Conservation (phyloP, 257 asterid species). For the Ilex asprella region DNA sequence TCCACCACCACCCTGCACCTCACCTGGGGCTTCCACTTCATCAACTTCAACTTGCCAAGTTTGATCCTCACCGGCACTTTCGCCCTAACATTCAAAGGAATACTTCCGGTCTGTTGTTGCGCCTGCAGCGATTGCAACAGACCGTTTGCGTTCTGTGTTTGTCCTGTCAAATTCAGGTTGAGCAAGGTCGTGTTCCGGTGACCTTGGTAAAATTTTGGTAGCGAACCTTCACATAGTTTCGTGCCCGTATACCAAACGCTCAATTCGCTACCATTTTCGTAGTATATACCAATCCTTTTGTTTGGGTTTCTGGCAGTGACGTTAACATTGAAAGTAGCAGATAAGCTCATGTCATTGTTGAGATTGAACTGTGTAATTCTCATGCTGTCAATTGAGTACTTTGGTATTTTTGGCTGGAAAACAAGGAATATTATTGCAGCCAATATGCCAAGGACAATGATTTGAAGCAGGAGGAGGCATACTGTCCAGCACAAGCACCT, state of each 20-base stretch:
- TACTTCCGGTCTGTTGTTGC: constrained; percentile 63
- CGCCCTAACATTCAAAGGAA: constrained; percentile 37
- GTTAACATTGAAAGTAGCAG: constrained; percentile 56
- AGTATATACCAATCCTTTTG: constrained; percentile 78
- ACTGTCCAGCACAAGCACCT: constrained; percentile 73
- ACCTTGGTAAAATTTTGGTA: constrained; percentile 88
- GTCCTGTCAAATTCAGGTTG: constrained; percentile 53
- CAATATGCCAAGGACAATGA: constrained; percentile 37
- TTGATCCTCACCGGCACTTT: constrained; percentile 73
- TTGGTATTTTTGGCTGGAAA: constrained; percentile 66
- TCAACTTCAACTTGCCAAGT: constrained; percentile 68
- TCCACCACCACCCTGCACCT: constrained; percentile 67
- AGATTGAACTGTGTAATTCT: constrained; percentile 46
- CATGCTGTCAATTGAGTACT: constrained; percentile 68
- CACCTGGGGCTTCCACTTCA: constrained; percentile 86
- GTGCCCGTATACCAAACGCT: constrained; percentile 61
- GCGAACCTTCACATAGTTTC: constrained; percentile 63
- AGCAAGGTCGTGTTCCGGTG: constrained; percentile 78
- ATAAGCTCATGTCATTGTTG: constrained; percentile 48
- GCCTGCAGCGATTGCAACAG: constrained; percentile 50
- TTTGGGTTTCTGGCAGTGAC: constrained; percentile 83
- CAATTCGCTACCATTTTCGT: constrained; percentile 61
- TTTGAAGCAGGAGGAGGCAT: constrained; percentile 28
- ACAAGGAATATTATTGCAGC: constrained; percentile 67
- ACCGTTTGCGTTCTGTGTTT: constrained; percentile 46